A percentile compares a stretch with the other conserved stretches of the same genome.
Evolutionary conservation across 768 basidiomycete species (phyloP).

Genomic region (Suillus tomentosus): DNA sequence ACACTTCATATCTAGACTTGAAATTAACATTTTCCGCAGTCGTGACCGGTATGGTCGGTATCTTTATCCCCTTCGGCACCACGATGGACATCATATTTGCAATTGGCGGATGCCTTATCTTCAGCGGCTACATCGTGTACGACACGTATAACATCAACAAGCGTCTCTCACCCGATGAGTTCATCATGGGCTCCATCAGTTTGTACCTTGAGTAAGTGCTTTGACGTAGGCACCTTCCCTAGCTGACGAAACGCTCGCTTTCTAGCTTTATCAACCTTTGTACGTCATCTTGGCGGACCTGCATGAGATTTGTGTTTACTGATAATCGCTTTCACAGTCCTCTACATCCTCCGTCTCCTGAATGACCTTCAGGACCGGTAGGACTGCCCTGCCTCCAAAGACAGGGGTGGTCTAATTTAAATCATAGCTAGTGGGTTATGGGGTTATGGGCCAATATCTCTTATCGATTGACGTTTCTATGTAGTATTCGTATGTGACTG

Average conservation of each 20-base stretch:
- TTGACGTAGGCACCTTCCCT: constrained; percentile 8
- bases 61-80: constrained; percentile 84
- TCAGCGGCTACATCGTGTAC: constrained; percentile 89
- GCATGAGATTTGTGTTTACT: background rate
- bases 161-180: constrained; percentile 89
- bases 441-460: constrained; percentile 1
- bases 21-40: constrained; percentile 40
- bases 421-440: constrained; percentile 1
- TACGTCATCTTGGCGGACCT: constrained; percentile 39
- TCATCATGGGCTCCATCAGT: constrained; percentile 85
- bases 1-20: constrained; percentile 1
- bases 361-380: constrained; percentile 53
- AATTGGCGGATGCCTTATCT: constrained; percentile 75
- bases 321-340: constrained; percentile 47
- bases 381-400: background rate
- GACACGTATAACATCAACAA: constrained; percentile 92
- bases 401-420: background rate
- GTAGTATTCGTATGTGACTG: background rate
- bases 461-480: background rate
- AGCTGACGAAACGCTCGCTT: constrained; percentile 22
- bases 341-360: constrained; percentile 83
- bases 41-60: constrained; percentile 77
- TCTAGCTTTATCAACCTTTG: constrained; percentile 84
- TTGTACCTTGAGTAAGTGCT: constrained; percentile 88
- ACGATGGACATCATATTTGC: constrained; percentile 85